Conservation (phyloP, 352 stramenopile genomes). For the Globisporangium solare region DNA sequence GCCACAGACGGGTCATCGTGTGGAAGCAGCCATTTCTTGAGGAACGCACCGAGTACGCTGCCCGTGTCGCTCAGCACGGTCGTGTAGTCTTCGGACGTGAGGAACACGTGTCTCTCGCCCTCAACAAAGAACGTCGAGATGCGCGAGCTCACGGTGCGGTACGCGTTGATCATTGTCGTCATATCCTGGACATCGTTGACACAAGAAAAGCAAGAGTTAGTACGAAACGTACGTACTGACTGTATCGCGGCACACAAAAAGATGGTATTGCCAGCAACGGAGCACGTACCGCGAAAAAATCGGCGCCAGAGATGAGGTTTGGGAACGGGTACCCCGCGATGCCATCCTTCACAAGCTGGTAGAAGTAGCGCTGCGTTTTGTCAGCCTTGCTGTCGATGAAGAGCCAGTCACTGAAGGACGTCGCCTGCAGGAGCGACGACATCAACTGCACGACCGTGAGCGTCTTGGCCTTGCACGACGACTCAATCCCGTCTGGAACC, state of each 20-base stretch:
- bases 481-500: constrained; percentile 8
- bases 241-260: too few relatives aligned
- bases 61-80: constrained; percentile 23
- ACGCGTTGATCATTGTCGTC: constrained; percentile 28
- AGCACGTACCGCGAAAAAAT: constrained; percentile 29
- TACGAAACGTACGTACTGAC: constrained; percentile 8
- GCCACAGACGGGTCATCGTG: constrained; percentile 2
- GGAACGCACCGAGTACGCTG: constrained; percentile 13
- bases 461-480: constrained; percentile 20
- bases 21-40: constrained; percentile 14
- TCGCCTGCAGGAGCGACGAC: constrained; percentile 27
- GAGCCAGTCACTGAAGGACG: constrained; percentile 42
- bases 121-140: constrained; percentile 51
- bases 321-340: constrained; percentile 53
- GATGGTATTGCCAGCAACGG: neutral
- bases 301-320: constrained; percentile 37
- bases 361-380: constrained; percentile 54
- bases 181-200: constrained; percentile 26
- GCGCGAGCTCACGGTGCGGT: constrained; percentile 28
- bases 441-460: constrained; percentile 37
- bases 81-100: constrained; percentile 24
- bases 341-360: constrained; percentile 46
- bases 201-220: neutral
- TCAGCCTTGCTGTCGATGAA: constrained; percentile 62
- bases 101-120: constrained; percentile 42